Conservation (phyloP, 495 filamentous ascomycete species). For the Podospora pseudoanserina region DNA sequence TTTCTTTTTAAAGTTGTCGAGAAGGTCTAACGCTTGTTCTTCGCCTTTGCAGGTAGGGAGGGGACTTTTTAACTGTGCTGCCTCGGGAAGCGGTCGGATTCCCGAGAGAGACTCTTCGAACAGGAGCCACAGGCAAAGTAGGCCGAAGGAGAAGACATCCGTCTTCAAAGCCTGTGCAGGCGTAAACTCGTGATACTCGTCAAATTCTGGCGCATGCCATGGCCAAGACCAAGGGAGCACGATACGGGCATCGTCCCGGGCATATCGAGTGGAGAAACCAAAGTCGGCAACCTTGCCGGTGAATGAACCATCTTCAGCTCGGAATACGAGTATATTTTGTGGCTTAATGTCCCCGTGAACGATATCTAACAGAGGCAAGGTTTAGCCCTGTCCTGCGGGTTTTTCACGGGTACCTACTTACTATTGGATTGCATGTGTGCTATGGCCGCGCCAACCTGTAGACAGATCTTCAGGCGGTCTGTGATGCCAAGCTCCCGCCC, state of each 20-base stretch:
- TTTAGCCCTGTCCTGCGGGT: not conserved
- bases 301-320: not conserved
- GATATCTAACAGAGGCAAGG: not conserved
- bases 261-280: not conserved
- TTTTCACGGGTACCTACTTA: not conserved
- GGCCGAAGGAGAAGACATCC: not conserved
- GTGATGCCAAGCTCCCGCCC: not conserved
- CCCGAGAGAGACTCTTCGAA: not conserved
- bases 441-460: not conserved
- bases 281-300: not conserved
- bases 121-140: not conserved
- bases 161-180: not conserved
- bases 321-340: not conserved
- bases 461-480: not conserved
- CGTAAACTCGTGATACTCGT: not conserved
- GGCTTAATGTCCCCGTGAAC: not conserved
- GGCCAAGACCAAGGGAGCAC: not conserved
- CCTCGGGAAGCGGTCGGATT: not conserved
- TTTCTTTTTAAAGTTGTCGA: too few relatives aligned
- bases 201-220: not conserved
- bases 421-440: not conserved
- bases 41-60: not conserved
- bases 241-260: not conserved
- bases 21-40: not conserved
- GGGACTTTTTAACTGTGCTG: not conserved